Percentiles rank a stretch among this genome's conserved stretches.
These are phyloP conservation scores for Blepharisma stoltei DNA, from an alignment of 73 alveolate genomes.

Conservation along the genomic window DNA sequence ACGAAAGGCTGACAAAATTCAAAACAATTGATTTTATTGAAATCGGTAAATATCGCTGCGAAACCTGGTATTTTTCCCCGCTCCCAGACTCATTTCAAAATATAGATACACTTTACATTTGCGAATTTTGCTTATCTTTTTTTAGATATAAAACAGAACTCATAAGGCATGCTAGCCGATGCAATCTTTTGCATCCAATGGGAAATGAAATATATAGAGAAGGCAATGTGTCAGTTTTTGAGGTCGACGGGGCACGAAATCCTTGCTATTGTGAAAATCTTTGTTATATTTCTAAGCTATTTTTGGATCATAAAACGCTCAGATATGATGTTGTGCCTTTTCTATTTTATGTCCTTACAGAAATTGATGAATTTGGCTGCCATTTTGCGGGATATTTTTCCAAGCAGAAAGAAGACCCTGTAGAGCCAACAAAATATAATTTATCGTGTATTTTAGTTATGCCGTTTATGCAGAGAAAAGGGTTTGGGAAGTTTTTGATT, in stretches of 20 bases:
- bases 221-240: conserved; percentile 91
- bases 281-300: conserved; percentile 90
- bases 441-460: conserved; percentile 90
- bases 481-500: conserved; percentile 97
- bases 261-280: conserved; percentile 92
- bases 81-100: conserved; percentile 89
- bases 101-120: conserved; percentile 75
- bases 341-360: conserved; percentile 90
- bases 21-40: conserved; percentile 77
- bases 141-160: conserved; percentile 60
- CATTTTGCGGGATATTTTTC: conserved; percentile 96
- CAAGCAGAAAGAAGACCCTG: conserved; percentile 79
- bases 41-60: conserved; percentile 76
- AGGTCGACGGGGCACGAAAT: conserved; percentile 92
- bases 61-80: conserved; percentile 96
- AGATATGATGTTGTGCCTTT: conserved; percentile 94
- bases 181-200: conserved; percentile 87
- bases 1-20: conserved; percentile 83
- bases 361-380: conserved; percentile 84
- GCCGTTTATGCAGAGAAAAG: conserved; percentile 94
- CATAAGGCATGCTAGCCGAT: conserved; percentile 60
- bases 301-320: conserved; percentile 95
- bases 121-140: conserved; percentile 81
- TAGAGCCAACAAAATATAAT: conserved; percentile 67
- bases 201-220: conserved; percentile 98